phyloP scores from a whole-genome alignment of 805 yeast genomes.

The Pichia nanzhaoensis region DNA sequence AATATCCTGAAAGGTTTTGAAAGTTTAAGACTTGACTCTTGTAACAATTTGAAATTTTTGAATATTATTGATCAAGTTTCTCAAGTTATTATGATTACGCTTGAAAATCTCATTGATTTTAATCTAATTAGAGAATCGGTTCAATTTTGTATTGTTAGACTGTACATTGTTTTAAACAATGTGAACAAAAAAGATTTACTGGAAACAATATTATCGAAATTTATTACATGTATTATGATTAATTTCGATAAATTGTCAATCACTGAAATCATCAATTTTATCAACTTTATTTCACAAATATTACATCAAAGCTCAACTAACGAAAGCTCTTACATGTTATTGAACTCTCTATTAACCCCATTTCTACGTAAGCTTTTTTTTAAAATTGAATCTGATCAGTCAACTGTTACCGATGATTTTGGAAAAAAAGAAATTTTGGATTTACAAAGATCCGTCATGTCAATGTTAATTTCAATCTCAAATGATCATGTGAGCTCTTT shows the following conservation, averaged over 20 bases:
- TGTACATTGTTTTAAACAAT: slow-evolving; percentile 65
- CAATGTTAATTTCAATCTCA: slow-evolving; percentile 60
- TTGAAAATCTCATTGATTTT: slow-evolving; percentile 62
- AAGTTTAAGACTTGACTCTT: slow-evolving; percentile 23
- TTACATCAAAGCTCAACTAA: slow-evolving; percentile 57
- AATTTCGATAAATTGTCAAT: slow-evolving; percentile 50
- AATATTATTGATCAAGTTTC: slow-evolving; percentile 38
- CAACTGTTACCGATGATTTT: slow-evolving; percentile 28
- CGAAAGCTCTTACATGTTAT: slow-evolving; percentile 60
- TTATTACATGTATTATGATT: slow-evolving; percentile 59
- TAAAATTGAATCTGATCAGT: slow-evolving; percentile 20
- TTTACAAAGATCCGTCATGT: slow-evolving; percentile 64
- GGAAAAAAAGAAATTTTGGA: slow-evolving; percentile 50
- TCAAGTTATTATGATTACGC: slow-evolving; percentile 74
- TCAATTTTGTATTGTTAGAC: slow-evolving; percentile 79
- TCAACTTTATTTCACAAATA: slow-evolving; percentile 82
- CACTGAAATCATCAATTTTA: slow-evolving; percentile 69
- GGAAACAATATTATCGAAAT: slow-evolving; percentile 51
- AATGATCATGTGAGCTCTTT: slow-evolving; percentile 76
- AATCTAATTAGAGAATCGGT: slow-evolving; percentile 78
- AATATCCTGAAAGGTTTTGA: slow-evolving; percentile 85
- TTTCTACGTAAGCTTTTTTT: slow-evolving; percentile 56
- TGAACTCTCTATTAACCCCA: slow-evolving; percentile 72
- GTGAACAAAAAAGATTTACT: slow-evolving; percentile 23
- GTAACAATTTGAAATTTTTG: slow-evolving; percentile 26